A percentile compares a stretch with the other conserved stretches of the same genome.
Conservation (phyloP, 2,329 filamentous ascomycete species). For the Chrysoporthe deuterocubensis region DNA sequence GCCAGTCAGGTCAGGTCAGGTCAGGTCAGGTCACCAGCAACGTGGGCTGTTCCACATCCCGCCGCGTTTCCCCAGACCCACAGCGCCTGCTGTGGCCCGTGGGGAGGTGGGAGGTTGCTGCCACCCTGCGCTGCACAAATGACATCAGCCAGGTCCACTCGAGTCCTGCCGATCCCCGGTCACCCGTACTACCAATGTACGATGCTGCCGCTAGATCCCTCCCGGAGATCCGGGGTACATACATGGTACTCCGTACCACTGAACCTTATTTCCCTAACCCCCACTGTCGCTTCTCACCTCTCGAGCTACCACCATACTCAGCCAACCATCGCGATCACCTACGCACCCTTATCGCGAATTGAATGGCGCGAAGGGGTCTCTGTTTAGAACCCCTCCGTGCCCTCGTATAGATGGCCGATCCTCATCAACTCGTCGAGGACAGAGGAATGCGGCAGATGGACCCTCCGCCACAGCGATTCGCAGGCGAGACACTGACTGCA, state of each 20-base stretch:
- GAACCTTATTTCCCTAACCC: neutral
- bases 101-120: neutral
- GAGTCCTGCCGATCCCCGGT: neutral
- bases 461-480: neutral
- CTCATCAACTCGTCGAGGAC: too few relatives aligned
- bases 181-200: neutral
- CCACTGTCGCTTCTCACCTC: neutral
- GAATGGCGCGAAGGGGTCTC: too few relatives aligned
- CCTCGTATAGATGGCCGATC: too few relatives aligned
- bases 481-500: neutral
- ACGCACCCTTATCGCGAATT: neutral
- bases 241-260: neutral
- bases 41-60: slow-evolving; percentile 10
- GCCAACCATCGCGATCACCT: too few relatives aligned
- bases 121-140: slow-evolving; percentile 4
- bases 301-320: neutral
- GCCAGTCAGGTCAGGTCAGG: neutral
- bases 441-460: neutral
- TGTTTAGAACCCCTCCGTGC: too few relatives aligned
- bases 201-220: slow-evolving; percentile 3
- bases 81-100: slow-evolving; percentile 8
- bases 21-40: neutral
- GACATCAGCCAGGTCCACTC: slow-evolving; percentile 14
- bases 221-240: slow-evolving; percentile 8
- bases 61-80: slow-evolving; percentile 8